Evolutionary conservation across 257 asterid genomes (phyloP), one percentile per base, ranked within the genome.

Genomic region (Solanum habrochaites): DNA sequence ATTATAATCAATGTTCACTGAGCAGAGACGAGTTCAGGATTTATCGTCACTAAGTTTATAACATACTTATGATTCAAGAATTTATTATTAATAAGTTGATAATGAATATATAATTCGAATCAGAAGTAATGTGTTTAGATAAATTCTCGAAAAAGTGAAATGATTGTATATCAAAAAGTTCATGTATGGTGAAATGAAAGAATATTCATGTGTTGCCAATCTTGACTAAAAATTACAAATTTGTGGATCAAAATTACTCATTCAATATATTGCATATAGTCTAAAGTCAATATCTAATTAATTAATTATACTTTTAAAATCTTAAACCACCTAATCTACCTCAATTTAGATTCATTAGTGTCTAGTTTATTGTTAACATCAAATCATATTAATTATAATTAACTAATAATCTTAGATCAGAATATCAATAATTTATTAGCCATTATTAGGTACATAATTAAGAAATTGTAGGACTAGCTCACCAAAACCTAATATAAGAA

Each of bases 1-100:
- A 4, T 37, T 20, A 73, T 3, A 39, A 39, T 0, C 15, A 1
- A 1, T 21, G 2, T 11, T 73, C 4, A 37, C 2, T 8, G 0
- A 37, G 1, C 6, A 11, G 0, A 18, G 29, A 3, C 29, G 6
- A 37, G 2, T 72, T 72, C 0, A 37, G 7, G 4, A 72, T 35
- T 18, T 72, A 16, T 18, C 4, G n/a, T 56, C 1, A 37, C 1
- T 73, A 5, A 5, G 13, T 15, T 56, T 4, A 60, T 25, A 6
- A 31, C 39, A 1, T 2, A 37, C 37, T 9, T 35, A 72, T 37
- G 11, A 73, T 21, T 73, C 0, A 52, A 52, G 6, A 3, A 72
- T 32, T 18, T 72, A 16, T 56, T 56, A 8, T 56, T 2, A 21
- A 6, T 73, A 1, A 3, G 20, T 3, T 56, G 4, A 60, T 25